Conservation (phyloP, 306 rosid species). For the Sophora flavescens region DNA sequence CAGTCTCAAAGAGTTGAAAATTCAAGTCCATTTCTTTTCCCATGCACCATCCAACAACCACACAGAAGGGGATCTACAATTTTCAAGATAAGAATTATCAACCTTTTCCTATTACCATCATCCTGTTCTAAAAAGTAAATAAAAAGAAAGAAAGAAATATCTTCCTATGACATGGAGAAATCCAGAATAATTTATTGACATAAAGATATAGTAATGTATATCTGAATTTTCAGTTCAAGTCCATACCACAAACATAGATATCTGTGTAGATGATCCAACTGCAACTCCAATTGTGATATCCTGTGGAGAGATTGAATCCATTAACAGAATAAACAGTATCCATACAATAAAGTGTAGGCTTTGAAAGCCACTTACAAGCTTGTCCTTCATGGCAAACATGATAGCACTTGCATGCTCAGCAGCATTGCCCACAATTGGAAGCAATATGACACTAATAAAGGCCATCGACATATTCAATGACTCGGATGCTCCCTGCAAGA, state of each 20-base stretch:
- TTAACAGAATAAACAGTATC: constrained; percentile 47
- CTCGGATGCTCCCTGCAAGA: constrained; percentile 89
- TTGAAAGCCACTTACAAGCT: constrained; percentile 79
- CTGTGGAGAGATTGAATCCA: constrained; percentile 54
- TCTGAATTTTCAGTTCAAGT: constrained; percentile 41
- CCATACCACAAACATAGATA: constrained; percentile 95
- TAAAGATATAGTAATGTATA: too few relatives aligned
- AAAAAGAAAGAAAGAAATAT: constrained; percentile 21
- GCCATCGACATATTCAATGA: constrained; percentile 81
- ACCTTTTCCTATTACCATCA: background rate
- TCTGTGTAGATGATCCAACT: constrained; percentile 92
- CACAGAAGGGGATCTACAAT: constrained; percentile 88
- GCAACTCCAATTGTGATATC: constrained; percentile 96
- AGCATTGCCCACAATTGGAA: constrained; percentile 84
- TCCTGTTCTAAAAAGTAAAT: background rate
- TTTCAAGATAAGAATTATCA: constrained; percentile 46
- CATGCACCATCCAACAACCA: constrained; percentile 96
- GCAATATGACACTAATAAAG: constrained; percentile 89
- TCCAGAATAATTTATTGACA: constrained; percentile 16
- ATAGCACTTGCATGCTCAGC: constrained; percentile 88
- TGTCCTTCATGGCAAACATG: constrained; percentile 95
- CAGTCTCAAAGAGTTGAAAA: constrained; percentile 94
- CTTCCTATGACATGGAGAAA: constrained; percentile 32
- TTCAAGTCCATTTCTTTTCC: constrained; percentile 90
- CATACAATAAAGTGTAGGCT: constrained; percentile 19